Conservation (phyloP, 116 monocot species). For the Dioscorea cayenensis region DNA sequence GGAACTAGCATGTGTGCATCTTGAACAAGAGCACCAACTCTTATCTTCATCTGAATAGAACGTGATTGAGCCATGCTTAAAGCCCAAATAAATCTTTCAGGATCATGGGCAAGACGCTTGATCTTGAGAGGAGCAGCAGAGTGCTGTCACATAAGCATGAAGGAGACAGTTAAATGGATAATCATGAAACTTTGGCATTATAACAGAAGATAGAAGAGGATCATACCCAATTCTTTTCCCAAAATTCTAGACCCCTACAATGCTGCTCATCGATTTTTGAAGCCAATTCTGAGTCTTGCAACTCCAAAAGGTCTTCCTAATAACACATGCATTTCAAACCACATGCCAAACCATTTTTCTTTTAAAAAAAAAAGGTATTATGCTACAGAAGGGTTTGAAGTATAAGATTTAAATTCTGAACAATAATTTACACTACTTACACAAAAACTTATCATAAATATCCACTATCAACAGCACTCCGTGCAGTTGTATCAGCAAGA, state of each 20-base stretch:
- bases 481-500: too few relatives aligned
- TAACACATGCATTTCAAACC: constrained; percentile 2
- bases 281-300: constrained; percentile 70
- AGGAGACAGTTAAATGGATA: constrained; percentile 5
- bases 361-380: too few relatives aligned
- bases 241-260: constrained; percentile 69
- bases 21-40: constrained; percentile 79
- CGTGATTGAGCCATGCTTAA: constrained; percentile 77
- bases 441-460: too few relatives aligned
- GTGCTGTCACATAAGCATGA: constrained; percentile 41
- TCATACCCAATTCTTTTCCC: constrained; percentile 93
- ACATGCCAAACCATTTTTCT: background rate
- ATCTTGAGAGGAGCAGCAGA: constrained; percentile 78
- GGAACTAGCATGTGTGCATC: constrained; percentile 79
- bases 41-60: constrained; percentile 51
- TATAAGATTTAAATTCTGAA: too few relatives aligned
- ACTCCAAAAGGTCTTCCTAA: constrained; percentile 82
- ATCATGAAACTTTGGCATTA: constrained; percentile 4
- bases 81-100: constrained; percentile 93
- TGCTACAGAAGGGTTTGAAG: too few relatives aligned
- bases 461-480: too few relatives aligned
- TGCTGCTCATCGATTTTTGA: constrained; percentile 46
- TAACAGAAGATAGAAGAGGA: background rate
- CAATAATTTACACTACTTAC: too few relatives aligned
- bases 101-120: constrained; percentile 82